Base-by-base conservation (phyloP, 768 basidiomycete genomes). In the Leccinum longicurvipes region DNA sequence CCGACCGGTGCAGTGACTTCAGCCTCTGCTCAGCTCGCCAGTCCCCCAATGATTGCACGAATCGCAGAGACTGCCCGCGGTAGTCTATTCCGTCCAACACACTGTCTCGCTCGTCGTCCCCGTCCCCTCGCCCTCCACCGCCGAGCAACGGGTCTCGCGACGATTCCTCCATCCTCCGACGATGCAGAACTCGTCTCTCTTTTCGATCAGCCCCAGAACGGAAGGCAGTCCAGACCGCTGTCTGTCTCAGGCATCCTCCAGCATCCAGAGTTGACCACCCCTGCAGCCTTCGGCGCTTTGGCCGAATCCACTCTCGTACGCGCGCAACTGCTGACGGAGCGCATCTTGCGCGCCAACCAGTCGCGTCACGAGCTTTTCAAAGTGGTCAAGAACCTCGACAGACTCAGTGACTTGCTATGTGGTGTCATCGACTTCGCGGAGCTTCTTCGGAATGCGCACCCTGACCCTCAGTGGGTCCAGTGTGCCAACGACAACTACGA, bases 361-460 rank as follows among this genome's bases (percentile, higher is more conserved):
- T 87, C 89, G 4, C 79, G 83, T 34, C 73, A 77, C 50, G 94
- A 96, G 70, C 77, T 96, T 47, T 76, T 86, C 57, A 82, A 86
- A 72, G 93, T 93, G 10, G 91, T 98, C 57, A 98, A 98, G 79
- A 97, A 96, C 70, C 75, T 99, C 58, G 97, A 99, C 76, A 79
- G 96, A 58, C 84, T 99, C 62, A 98, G 95, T 69, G 95, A 99
- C 76, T 79, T 96, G 72, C 76, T 99, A 3, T 99, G 97, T 65
- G 87, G 91, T 11, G 93, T 99, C 58, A 98, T 98, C 59, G 97
- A 99, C 74, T 83, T 98, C 56, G 91, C 93, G 50, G 97, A 99
- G 71, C 81, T 97, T 49, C 80, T 99, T 27, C 82, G 95, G 59
- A 95, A 96, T 67, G 87, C 93, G 0, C 95, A 98, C 75, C 94